Evolutionary conservation across 1,139 yeast species (phyloP).

Genomic region (Hansenula lynferdii): DNA sequence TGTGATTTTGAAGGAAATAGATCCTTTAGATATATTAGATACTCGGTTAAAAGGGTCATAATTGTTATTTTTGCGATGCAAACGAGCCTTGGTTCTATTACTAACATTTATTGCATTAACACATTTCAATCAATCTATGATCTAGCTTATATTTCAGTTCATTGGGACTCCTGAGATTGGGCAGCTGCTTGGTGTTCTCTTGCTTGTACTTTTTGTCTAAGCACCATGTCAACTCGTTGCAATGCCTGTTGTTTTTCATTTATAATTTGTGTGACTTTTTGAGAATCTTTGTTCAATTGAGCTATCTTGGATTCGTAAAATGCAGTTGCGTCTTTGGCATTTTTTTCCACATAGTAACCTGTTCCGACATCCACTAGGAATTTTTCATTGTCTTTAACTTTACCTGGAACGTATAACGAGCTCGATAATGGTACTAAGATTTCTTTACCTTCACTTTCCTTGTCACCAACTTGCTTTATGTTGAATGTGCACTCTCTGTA

Average conservation of each 20-base stretch:
- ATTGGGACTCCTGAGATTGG: too few species aligned
- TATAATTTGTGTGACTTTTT: constrained; percentile 70
- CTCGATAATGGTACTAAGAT: constrained; percentile 85
- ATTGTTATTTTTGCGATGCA: too few species aligned
- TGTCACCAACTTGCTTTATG: constrained; percentile 50
- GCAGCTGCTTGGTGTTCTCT: constrained; percentile 5
- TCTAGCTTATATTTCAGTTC: too few species aligned
- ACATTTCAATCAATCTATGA: too few species aligned
- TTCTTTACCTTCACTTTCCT: constrained; percentile 40
- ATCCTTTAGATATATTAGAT: too few species aligned
- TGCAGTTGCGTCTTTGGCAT: constrained; percentile 56
- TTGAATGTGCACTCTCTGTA: constrained; percentile 78
- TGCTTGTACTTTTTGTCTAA: constrained; percentile 31
- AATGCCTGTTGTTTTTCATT: constrained; percentile 49
- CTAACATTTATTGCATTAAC: too few species aligned
- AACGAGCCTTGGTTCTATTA: too few species aligned
- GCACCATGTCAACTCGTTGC: constrained; percentile 48
- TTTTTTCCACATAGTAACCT: constrained; percentile 88
- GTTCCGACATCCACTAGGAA: constrained; percentile 95
- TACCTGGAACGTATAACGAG: constrained; percentile 87
- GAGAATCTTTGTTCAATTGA: constrained; percentile 69
- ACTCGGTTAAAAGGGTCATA: too few species aligned
- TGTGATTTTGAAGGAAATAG: too few species aligned
- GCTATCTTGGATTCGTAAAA: constrained; percentile 74
- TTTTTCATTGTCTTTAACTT: constrained; percentile 51